Evolutionary conservation across 2,329 filamentous ascomycete species (phyloP), one percentile per base, ranked within the genome.

Genomic region (Ophiosphaerella narmari): DNA sequence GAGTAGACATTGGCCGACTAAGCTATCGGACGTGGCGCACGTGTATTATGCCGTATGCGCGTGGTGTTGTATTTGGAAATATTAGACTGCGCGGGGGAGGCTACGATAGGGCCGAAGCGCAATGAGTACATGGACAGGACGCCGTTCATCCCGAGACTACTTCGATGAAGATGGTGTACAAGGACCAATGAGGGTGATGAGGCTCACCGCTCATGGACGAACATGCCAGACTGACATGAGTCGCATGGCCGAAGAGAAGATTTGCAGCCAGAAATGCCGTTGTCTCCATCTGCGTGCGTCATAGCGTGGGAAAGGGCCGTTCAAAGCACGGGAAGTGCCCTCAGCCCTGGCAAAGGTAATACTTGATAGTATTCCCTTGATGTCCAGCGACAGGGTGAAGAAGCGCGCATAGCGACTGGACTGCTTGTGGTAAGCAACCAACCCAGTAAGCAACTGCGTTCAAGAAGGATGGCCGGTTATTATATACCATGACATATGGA

Each of bases 161-260:
- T 29, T 8, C 26, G 6, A 29, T 29, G 26, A 29, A 50, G 24
- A 48, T 51, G 50, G 45, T 43, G 50, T 43, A 51, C 38, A 37
- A 43, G 46, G 51, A 38, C 67, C 65, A 69, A 67, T 70, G 44
- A 50, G 31, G 44, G 21, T 32, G 14, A 18, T 47, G 51, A 32
- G 54, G 43, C 57, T 62, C 68, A 71, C 68, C 67, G 68, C 68
- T 60, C 62, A 52, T 60, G 51, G 55, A 54, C 59, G 57, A 57
- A 51, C 57, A 50, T 48, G 46, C 52, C 21, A 32, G 32, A 26
- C 46, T 39, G 26, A 40, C 40, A 45, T 52, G 57, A 65, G 51
- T 66, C 60, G 60, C 57, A 60, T 54, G 52, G 54, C 54, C 50
- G 46, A 36, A 47, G 33, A 24, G 33, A 24, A 43, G 50, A 43